Percentiles rank a stretch among this genome's conserved stretches.
Evolutionary conservation across 495 filamentous ascomycete genomes (phyloP).

Genomic region (Halenospora varia): DNA sequence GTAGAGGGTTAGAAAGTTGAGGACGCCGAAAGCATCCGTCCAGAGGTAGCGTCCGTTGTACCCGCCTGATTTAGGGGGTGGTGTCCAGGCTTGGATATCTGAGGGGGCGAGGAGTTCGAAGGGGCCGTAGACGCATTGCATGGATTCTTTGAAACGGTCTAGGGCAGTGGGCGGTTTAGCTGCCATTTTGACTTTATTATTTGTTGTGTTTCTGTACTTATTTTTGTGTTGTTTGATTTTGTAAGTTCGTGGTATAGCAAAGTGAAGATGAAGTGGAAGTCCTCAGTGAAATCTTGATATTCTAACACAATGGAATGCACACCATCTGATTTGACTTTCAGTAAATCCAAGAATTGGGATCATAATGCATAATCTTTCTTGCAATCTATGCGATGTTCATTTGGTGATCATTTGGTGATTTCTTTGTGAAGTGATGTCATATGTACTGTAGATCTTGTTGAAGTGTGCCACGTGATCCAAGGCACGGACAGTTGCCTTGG

Average conservation of each 20-base stretch:
- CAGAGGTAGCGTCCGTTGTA: conserved; percentile 64
- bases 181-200: neutral
- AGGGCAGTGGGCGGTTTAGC: neutral
- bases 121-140: conserved; percentile 39
- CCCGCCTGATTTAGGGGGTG: conserved; percentile 47
- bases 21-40: conserved; percentile 66
- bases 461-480: too few relatives aligned
- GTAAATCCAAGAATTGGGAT: neutral
- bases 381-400: neutral
- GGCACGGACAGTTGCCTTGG: too few relatives aligned
- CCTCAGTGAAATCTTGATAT: neutral
- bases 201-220: neutral
- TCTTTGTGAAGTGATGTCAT: too few relatives aligned
- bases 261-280: neutral
- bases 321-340: neutral
- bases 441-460: too few relatives aligned
- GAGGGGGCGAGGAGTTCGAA: conserved; percentile 19
- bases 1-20: conserved; percentile 62
- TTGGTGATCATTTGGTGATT: neutral
- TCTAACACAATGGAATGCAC: neutral
- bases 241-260: neutral
- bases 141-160: conserved; percentile 34
- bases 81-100: conserved; percentile 21
- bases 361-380: too few relatives aligned
- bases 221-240: neutral